Percentiles rank a stretch among this genome's conserved stretches.
Evolutionary conservation across 140 eudicot species (phyloP).

Genomic region (Senecio squalidus): DNA sequence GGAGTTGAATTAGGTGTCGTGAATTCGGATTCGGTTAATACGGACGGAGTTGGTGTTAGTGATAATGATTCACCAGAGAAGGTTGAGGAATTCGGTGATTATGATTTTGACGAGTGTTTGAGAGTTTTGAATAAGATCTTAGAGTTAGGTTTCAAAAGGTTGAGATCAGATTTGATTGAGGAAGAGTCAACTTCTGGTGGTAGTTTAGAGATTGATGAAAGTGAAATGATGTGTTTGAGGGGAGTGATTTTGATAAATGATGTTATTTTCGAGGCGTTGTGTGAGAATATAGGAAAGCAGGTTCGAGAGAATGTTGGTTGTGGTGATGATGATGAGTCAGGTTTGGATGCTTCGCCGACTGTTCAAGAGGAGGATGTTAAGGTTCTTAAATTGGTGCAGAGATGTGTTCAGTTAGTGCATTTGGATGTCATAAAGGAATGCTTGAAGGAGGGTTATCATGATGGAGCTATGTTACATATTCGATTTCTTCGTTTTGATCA

Average conservation of each 20-base stretch:
- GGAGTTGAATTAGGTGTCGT: conserved; percentile 13
- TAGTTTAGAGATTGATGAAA: conserved; percentile 42
- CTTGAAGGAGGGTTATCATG: conserved; percentile 42
- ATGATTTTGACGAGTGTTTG: conserved; percentile 33
- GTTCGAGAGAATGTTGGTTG: conserved; percentile 21
- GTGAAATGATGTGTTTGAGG: conserved; percentile 51
- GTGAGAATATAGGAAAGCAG: conserved; percentile 63
- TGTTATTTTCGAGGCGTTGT: conserved; percentile 60
- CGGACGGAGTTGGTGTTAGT: conserved; percentile 7
- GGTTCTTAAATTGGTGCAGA: conserved; percentile 54
- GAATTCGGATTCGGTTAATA: conserved; percentile 1
- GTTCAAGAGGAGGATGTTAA: conserved; percentile 36
- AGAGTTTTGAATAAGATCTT: conserved; percentile 46
- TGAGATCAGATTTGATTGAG: conserved; percentile 65
- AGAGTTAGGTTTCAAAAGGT: conserved; percentile 58
- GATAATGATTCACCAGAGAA: neutral
- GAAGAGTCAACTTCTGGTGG: conserved; percentile 23
- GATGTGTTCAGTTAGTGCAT: conserved; percentile 66
- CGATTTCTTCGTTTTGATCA: conserved; percentile 67
- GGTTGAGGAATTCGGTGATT: conserved; percentile 6
- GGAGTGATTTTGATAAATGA: conserved; percentile 58
- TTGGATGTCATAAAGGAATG: conserved; percentile 75
- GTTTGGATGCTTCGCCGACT: conserved; percentile 42
- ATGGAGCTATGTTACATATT: conserved; percentile 57
- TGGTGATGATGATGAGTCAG: conserved; percentile 53